These are phyloP conservation scores for Bipolaris oryzae DNA, from an alignment of 2,329 filamentous ascomycete genomes.

Conservation along the genomic window DNA sequence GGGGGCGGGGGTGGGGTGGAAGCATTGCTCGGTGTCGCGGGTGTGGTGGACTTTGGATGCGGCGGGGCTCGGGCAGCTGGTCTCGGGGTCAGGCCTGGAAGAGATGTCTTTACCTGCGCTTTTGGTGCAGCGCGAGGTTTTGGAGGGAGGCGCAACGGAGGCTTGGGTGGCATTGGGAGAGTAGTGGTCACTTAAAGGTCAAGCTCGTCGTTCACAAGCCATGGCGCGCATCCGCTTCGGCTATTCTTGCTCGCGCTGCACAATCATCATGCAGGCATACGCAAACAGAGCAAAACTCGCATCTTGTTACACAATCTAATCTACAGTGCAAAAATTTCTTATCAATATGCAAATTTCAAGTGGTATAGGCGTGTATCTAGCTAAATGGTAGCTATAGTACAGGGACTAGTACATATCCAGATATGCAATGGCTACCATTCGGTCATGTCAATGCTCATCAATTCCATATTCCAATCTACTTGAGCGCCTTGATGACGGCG, in stretches of 20 bases:
- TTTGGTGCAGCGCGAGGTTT: conserved; percentile 11
- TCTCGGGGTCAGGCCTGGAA: conserved; percentile 1
- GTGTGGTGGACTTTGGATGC: conserved; percentile 2
- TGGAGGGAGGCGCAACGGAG: conserved; percentile 22
- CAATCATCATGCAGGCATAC: background rate
- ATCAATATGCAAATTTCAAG: conserved; percentile 17
- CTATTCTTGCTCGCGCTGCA: conserved; percentile 14
- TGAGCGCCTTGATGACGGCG: conserved; percentile 78
- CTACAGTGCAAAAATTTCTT: background rate
- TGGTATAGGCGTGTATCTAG: conserved; percentile 28
- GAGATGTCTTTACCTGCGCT: conserved; percentile 3
- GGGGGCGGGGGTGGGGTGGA: conserved; percentile 7
- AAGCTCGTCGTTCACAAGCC: background rate
- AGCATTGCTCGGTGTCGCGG: conserved; percentile 4
- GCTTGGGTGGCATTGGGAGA: conserved; percentile 34
- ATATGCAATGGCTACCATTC: conserved; percentile 44
- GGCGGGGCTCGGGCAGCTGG: conserved; percentile 6
- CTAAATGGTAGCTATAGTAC: conserved; percentile 45
- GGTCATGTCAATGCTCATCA: conserved; percentile 34
- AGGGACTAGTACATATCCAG: conserved; percentile 45
- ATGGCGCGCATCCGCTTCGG: conserved; percentile 9
- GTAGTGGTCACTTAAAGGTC: background rate
- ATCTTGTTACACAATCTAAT: background rate
- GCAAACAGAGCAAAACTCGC: background rate
- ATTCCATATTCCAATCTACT: conserved; percentile 40